These are phyloP conservation scores for Microdochium nivale DNA, from an alignment of 2,329 filamentous ascomycete species.

Conservation along the genomic window DNA sequence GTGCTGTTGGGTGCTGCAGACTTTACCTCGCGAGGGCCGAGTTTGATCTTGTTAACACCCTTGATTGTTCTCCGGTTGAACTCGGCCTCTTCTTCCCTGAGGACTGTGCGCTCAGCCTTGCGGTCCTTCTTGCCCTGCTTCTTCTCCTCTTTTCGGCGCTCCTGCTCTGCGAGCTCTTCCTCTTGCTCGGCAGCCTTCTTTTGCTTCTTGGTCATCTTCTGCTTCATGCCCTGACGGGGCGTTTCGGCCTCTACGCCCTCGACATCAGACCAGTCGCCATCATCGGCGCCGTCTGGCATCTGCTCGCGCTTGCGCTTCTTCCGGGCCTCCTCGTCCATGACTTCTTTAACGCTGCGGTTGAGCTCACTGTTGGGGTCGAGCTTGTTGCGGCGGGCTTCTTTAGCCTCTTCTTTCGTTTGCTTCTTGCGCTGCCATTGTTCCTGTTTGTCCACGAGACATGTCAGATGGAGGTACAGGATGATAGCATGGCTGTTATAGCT, in stretches of 20 bases:
- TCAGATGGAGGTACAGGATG: slow-evolving; percentile 8
- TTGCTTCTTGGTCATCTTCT: slow-evolving; percentile 38
- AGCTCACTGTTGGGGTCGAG: slow-evolving; percentile 78
- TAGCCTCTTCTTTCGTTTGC: slow-evolving; percentile 84
- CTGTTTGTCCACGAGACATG: slow-evolving; percentile 31
- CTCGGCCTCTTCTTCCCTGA: slow-evolving; percentile 28
- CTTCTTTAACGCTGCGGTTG: slow-evolving; percentile 79
- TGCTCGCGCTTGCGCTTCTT: slow-evolving; percentile 68
- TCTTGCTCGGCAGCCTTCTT: slow-evolving; percentile 38
- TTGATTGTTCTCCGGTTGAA: slow-evolving; percentile 28
- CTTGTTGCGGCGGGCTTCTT: slow-evolving; percentile 76
- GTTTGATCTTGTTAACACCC: slow-evolving; percentile 25
- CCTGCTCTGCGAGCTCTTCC: slow-evolving; percentile 29
- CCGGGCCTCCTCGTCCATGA: slow-evolving; percentile 70
- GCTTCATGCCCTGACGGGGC: slow-evolving; percentile 56
- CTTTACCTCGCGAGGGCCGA: slow-evolving; percentile 20
- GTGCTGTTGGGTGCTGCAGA: slow-evolving; percentile 7
- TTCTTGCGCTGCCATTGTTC: slow-evolving; percentile 95
- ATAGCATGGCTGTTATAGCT: background rate
- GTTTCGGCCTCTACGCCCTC: slow-evolving; percentile 49
- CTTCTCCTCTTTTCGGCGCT: slow-evolving; percentile 38
- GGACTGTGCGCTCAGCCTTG: slow-evolving; percentile 28
- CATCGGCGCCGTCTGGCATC: slow-evolving; percentile 33
- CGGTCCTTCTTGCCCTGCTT: slow-evolving; percentile 35
- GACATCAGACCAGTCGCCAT: slow-evolving; percentile 32